Evolutionary conservation across 2,329 filamentous ascomycete species (phyloP).

Genomic region (Akanthomyces dipterigenus): DNA sequence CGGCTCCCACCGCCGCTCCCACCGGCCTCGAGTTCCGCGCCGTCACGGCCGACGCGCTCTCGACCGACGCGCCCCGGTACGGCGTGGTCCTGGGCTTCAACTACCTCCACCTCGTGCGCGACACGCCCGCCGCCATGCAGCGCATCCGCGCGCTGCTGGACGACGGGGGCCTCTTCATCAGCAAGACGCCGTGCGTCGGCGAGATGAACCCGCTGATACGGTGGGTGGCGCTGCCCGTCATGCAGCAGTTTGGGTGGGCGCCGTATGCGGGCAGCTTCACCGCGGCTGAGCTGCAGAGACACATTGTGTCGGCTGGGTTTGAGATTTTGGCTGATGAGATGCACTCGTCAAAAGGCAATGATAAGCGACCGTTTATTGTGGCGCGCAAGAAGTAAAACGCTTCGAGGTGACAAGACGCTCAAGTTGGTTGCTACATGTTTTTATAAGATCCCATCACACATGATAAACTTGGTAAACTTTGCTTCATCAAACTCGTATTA

Average conservation of each 20-base stretch:
- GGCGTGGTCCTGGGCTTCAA: slow-evolving; percentile 15
- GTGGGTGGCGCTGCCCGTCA: slow-evolving; percentile 9
- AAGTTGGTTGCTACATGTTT: too few species aligned
- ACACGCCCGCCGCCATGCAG: slow-evolving; percentile 11
- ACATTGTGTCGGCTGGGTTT: slow-evolving; percentile 9
- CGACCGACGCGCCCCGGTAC: slow-evolving; percentile 10
- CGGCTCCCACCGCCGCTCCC: background rate
- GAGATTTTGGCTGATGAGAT: slow-evolving; percentile 13
- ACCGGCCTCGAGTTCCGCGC: slow-evolving; percentile 10
- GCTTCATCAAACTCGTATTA: too few species aligned
- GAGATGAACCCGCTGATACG: slow-evolving; percentile 12
- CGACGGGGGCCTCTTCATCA: slow-evolving; percentile 15
- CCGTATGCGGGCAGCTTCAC: slow-evolving; percentile 3
- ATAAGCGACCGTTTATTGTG: slow-evolving; percentile 13
- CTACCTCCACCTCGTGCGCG: slow-evolving; percentile 16
- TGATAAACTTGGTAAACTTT: too few species aligned
- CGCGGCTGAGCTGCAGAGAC: background rate
- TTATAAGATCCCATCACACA: too few species aligned
- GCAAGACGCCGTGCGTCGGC: slow-evolving; percentile 15
- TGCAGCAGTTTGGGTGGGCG: slow-evolving; percentile 5
- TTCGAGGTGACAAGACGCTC: background rate
- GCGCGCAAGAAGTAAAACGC: slow-evolving; percentile 10
- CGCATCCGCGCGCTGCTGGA: slow-evolving; percentile 9
- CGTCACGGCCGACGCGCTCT: slow-evolving; percentile 11
- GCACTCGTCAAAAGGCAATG: slow-evolving; percentile 11